Evolutionary conservation across 129 eudicot species (phyloP).

Genomic region (Saposhnikovia divaricata): DNA sequence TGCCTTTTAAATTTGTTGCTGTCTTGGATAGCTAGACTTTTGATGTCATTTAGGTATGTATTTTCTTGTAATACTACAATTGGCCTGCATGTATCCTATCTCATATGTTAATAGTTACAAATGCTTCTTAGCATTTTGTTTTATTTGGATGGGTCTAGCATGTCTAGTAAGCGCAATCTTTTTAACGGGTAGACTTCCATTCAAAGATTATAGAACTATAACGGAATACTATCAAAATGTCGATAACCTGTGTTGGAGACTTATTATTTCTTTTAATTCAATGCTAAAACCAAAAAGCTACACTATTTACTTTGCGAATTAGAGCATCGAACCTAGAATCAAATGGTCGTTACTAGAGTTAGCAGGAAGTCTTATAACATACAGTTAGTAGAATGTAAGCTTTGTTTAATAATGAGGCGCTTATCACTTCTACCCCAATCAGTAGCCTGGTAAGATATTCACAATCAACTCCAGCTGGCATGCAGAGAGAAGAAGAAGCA

Average conservation of each 20-base stretch:
- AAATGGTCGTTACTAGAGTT: not conserved
- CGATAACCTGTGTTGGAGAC: not conserved
- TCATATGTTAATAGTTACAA: not conserved
- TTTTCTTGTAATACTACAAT: slow-evolving; percentile 65
- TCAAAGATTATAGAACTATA: not conserved
- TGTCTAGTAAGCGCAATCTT: not conserved
- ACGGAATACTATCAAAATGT: not conserved
- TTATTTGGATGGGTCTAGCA: not conserved
- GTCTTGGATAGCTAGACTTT: slow-evolving; percentile 58
- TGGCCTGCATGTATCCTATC: slow-evolving; percentile 38
- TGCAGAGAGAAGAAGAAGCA: not conserved
- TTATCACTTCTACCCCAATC: not conserved
- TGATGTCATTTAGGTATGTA: slow-evolving; percentile 65
- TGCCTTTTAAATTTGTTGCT: slow-evolving; percentile 75
- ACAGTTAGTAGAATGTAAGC: not conserved
- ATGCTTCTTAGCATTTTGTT: not conserved
- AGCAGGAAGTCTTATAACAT: not conserved
- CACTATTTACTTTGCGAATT: not conserved
- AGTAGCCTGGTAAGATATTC: not conserved
- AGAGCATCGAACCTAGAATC: not conserved
- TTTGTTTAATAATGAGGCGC: not conserved
- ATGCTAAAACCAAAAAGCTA: not conserved
- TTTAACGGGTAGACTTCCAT: not conserved
- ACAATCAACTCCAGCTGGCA: not conserved
- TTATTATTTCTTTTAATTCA: too few relatives aligned